Evolutionary conservation across 768 basidiomycete genomes (phyloP), one percentile per base, ranked within the genome.

Genomic region (Crucibulum laeve): DNA sequence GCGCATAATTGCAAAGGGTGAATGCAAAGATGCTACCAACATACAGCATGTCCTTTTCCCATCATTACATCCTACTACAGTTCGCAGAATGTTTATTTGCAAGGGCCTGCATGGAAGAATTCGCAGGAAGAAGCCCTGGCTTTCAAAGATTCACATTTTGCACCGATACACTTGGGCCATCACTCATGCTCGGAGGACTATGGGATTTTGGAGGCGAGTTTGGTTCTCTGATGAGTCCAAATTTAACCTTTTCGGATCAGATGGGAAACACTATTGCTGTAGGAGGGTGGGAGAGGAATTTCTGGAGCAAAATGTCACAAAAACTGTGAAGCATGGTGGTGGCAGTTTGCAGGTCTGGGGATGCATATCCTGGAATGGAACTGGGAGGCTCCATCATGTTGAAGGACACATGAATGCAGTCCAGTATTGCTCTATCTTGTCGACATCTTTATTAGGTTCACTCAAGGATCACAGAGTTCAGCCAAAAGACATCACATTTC

Each of bases 331-430:
- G 45, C 56, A 57, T 42, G 58, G 63, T n/a, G 51, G 58, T 13
- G 60, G 63, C 36, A 52, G 38, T 36, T 43, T 64, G 2, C 59
- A 54, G 52, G 58, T 66, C 5, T 67, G 62, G 62, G 62, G 58
- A 4, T 55, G 57, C 38, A 44, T 67, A 33, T 59, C 47, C 1
- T 43, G 46, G n/a, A n/a, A n/a, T n/a, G n/a, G n/a, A n/a, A n/a
- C n/a, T n/a, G n/a, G n/a, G n/a, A n/a, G n/a, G n/a, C 5, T 11
- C 53, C 1, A 44, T 38, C 42, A 48, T 36, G 54, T 67, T 38
- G 46, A 57, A 7, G 62, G 62, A 4, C 53, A 40, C 37, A 56
- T 65, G 54, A 45, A 61, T 32, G 42, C 42, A n/a, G n/a, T n/a
- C n/a, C n/a, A n/a, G n/a, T n/a, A n/a, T n/a, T n/a, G n/a, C n/a